Evolutionary conservation across 2,329 filamentous ascomycete species (phyloP).

Genomic region (Colletotrichum acutatum): DNA sequence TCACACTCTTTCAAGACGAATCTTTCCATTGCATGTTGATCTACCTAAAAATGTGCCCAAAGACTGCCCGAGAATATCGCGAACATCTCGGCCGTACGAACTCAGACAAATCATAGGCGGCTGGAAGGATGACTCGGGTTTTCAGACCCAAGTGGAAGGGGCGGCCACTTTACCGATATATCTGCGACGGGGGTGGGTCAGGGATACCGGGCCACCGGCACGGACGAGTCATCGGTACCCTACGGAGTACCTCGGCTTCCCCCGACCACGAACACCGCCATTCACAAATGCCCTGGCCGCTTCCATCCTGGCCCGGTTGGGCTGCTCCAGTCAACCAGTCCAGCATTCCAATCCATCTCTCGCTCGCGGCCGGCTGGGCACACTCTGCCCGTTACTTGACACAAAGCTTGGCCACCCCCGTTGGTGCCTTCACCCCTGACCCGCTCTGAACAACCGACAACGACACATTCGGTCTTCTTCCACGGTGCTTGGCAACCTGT

Average conservation of each 20-base stretch:
- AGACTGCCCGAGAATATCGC: background rate
- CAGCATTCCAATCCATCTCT: background rate
- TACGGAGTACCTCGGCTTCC: background rate
- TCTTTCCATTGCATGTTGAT: no score
- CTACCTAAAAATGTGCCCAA: background rate
- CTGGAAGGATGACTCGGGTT: background rate
- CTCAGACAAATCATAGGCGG: no score
- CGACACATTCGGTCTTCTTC: background rate
- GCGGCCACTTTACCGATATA: slow-evolving; percentile 1
- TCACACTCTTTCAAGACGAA: background rate
- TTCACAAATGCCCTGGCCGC: background rate
- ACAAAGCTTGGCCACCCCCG: slow-evolving; percentile 24
- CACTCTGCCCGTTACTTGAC: slow-evolving; percentile 8
- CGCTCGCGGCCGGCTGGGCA: background rate
- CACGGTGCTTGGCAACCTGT: background rate
- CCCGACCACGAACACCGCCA: background rate
- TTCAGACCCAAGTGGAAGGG: background rate
- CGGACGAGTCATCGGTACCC: background rate
- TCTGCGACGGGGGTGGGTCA: slow-evolving; percentile 19
- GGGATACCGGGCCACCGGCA: slow-evolving; percentile 18
- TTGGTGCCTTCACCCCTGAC: background rate
- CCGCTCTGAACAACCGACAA: background rate
- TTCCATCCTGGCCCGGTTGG: background rate
- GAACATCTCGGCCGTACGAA: background rate
- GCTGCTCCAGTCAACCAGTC: background rate